A percentile compares a stretch with the other conserved stretches of the same genome.
phyloP scores from a whole-genome alignment of 352 stramenopile genomes.

The Blastocystis sp. region DNA sequence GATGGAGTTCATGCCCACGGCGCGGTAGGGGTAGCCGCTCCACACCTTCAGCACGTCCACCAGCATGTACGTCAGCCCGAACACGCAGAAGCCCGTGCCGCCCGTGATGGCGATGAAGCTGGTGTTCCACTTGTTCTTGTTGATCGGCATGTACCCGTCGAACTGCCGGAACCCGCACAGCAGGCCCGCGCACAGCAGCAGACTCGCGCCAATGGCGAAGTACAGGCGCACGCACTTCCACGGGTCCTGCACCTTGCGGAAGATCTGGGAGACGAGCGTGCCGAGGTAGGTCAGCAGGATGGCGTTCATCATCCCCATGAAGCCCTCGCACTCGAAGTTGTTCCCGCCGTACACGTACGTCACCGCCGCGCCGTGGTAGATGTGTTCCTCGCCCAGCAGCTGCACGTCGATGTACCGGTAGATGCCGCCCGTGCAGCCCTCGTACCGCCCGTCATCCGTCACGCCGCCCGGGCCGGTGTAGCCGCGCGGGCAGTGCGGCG shows the following conservation, averaged over 20 bases:
- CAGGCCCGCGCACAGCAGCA: constrained; percentile 30
- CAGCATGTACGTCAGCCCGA: constrained; percentile 55
- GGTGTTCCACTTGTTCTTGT: constrained; percentile 69
- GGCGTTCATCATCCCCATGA: constrained; percentile 64
- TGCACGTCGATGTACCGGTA: constrained; percentile 65
- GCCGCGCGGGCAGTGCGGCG: constrained; percentile 23
- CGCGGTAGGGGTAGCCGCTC: constrained; percentile 45
- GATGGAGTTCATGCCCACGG: constrained; percentile 64
- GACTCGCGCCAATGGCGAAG: not conserved
- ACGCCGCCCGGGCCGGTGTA: constrained; percentile 61
- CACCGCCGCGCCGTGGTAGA: constrained; percentile 54
- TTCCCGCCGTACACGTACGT: constrained; percentile 50
- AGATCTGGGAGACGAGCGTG: constrained; percentile 8
- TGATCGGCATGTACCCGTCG: constrained; percentile 69
- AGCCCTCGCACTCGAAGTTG: constrained; percentile 59
- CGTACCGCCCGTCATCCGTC: constrained; percentile 20
- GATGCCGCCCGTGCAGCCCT: constrained; percentile 57
- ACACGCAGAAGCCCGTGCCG: constrained; percentile 40
- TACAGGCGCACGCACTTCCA: constrained; percentile 30
- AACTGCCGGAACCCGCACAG: constrained; percentile 67
- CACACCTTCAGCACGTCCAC: constrained; percentile 68
- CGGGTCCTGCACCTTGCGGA: constrained; percentile 28
- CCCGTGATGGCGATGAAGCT: constrained; percentile 43
- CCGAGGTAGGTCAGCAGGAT: constrained; percentile 54
- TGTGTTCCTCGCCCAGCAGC: constrained; percentile 59